These are phyloP conservation scores for Psilocybe cubensis DNA, from an alignment of 768 basidiomycete genomes.

Conservation along the genomic window DNA sequence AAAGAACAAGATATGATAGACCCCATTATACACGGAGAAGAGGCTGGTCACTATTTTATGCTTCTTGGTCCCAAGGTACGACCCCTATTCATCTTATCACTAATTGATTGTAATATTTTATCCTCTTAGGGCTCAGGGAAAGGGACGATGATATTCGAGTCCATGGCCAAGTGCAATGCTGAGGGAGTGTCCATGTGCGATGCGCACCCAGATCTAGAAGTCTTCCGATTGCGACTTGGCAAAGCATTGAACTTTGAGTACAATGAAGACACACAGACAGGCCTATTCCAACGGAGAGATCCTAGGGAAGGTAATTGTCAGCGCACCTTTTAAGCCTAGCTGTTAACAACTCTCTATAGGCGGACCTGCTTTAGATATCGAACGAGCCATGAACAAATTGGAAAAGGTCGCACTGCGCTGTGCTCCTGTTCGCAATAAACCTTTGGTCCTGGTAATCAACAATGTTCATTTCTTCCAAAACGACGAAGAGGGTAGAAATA, in stretches of 20 bases:
- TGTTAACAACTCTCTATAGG: conserved; percentile 37
- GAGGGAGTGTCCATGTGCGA: conserved; percentile 76
- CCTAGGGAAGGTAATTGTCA: conserved; percentile 66
- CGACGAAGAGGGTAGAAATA: conserved; percentile 73
- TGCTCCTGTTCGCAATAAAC: conserved; percentile 58
- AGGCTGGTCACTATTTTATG: conserved; percentile 75
- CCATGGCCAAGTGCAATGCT: conserved; percentile 75
- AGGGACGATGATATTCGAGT: conserved; percentile 82
- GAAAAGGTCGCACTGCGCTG: conserved; percentile 82
- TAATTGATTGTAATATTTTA: neutral
- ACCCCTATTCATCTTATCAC: neutral
- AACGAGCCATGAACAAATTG: conserved; percentile 82
- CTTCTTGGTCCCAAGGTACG: conserved; percentile 77
- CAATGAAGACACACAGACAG: conserved; percentile 81
- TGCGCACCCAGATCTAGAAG: conserved; percentile 86
- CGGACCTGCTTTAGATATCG: conserved; percentile 81
- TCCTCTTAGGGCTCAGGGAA: conserved; percentile 71
- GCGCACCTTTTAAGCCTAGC: neutral
- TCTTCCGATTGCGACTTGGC: conserved; percentile 83
- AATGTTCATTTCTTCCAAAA: conserved; percentile 79
- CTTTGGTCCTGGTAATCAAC: conserved; percentile 82
- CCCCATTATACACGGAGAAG: conserved; percentile 74
- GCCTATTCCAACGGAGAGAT: conserved; percentile 81
- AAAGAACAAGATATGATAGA: conserved; percentile 80
- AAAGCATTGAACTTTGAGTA: conserved; percentile 88